Percentiles rank a stretch among this genome's conserved stretches.
Conservation (phyloP, 768 basidiomycete genomes). For the Gloeopeniophorella convolvens region DNA sequence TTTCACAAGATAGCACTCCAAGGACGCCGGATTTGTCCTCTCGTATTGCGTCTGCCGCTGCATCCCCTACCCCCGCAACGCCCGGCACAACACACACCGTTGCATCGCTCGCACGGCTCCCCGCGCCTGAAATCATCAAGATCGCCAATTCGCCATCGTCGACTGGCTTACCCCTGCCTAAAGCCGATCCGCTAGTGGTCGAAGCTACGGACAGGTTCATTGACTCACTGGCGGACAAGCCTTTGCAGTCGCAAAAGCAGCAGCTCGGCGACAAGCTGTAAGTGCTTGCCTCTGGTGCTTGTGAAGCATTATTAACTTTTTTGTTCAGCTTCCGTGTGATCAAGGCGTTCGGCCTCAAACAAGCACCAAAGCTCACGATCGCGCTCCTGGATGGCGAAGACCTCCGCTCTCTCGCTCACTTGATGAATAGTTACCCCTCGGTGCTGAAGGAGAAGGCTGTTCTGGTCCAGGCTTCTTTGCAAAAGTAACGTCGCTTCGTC, state of each 20-base stretch:
- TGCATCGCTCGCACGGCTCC: slow-evolving; percentile 60
- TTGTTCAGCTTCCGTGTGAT: slow-evolving; percentile 41
- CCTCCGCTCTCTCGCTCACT: slow-evolving; percentile 71
- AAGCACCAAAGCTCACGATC: slow-evolving; percentile 84
- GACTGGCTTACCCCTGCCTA: slow-evolving; percentile 30
- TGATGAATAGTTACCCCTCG: slow-evolving; percentile 81
- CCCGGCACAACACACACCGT: slow-evolving; percentile 57
- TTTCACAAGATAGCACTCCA: slow-evolving; percentile 44
- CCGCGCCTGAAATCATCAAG: slow-evolving; percentile 69
- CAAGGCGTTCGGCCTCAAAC: slow-evolving; percentile 78
- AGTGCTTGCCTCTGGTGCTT: slow-evolving; percentile 25
- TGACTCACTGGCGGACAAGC: slow-evolving; percentile 60
- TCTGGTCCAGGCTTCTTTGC: slow-evolving; percentile 5
- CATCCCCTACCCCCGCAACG: slow-evolving; percentile 63
- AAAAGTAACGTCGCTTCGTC: background rate
- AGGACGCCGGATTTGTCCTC: slow-evolving; percentile 74
- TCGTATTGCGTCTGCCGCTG: slow-evolving; percentile 62
- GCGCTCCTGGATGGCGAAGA: slow-evolving; percentile 80
- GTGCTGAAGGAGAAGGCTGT: slow-evolving; percentile 58
- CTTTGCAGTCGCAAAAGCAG: slow-evolving; percentile 81
- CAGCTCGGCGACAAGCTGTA: slow-evolving; percentile 73
- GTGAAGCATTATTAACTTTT: background rate
- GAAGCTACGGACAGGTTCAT: slow-evolving; percentile 56
- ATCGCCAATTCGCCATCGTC: slow-evolving; percentile 46
- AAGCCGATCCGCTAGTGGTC: slow-evolving; percentile 26